Percentiles rank a stretch among this genome's conserved stretches.
Evolutionary conservation across 208 protist genomes (phyloP).

Genomic region (Acanthamoeba lenticulata): DNA sequence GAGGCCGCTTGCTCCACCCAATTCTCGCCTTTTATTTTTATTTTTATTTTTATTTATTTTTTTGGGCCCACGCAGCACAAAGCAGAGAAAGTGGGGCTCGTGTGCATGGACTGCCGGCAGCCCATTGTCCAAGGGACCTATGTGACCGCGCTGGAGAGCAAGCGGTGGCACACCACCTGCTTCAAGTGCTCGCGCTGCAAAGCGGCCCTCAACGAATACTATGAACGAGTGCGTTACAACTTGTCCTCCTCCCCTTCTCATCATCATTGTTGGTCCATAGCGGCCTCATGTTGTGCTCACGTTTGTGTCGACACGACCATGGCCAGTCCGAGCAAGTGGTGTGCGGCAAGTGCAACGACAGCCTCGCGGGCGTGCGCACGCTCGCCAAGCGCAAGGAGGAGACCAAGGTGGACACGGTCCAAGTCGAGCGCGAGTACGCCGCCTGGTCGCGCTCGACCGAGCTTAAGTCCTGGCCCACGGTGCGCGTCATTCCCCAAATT

Average conservation of each 20-base stretch:
- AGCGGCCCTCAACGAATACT: not conserved
- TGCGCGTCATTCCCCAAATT: too few relatives aligned
- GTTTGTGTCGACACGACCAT: not conserved
- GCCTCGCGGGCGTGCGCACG: not conserved
- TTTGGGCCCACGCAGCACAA: not conserved
- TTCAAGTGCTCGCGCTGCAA: constrained; percentile 3
- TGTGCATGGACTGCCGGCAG: not conserved
- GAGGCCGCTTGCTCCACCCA: too few relatives aligned
- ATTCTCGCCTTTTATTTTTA: too few relatives aligned
- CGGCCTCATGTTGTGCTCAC: too few relatives aligned
- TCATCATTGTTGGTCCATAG: too few relatives aligned
- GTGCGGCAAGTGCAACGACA: not conserved
- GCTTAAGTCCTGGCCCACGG: not conserved
- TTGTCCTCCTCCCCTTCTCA: not conserved
- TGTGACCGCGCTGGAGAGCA: not conserved
- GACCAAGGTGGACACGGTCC: not conserved
- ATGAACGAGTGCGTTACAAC: not conserved
- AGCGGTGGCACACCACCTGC: constrained; percentile 7
- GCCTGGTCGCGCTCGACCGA: not conserved
- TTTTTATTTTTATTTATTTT: too few relatives aligned
- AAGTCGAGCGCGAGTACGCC: constrained; percentile 2
- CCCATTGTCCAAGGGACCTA: not conserved
- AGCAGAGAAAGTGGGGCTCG: not conserved
- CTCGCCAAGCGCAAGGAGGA: not conserved
- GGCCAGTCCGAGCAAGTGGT: not conserved